Conservation (phyloP, 352 stramenopile species). For the Phytophthora quininea region DNA sequence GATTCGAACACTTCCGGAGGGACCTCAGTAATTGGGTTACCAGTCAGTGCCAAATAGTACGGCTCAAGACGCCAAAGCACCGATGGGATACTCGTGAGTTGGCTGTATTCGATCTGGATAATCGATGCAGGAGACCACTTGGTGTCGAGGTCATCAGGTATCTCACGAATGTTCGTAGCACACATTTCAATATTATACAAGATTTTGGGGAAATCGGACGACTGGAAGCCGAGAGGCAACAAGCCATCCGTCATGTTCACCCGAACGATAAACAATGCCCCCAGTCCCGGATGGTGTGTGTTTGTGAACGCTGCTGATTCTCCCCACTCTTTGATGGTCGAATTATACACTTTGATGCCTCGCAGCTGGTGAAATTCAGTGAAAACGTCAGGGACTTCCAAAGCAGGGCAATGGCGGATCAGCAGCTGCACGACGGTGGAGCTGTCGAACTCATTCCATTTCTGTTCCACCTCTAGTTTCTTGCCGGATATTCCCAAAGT, state of each 20-base stretch:
- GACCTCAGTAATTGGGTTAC: slow-evolving; percentile 23
- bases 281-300: slow-evolving; percentile 18
- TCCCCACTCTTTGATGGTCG: slow-evolving; percentile 26
- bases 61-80: slow-evolving; percentile 13
- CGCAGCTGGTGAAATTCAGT: slow-evolving; percentile 23
- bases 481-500: slow-evolving; percentile 7
- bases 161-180: slow-evolving; percentile 25
- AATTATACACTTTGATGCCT: slow-evolving; percentile 41
- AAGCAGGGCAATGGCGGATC: slow-evolving; percentile 28
- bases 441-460: slow-evolving; percentile 24
- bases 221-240: slow-evolving; percentile 34
- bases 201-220: slow-evolving; percentile 19
- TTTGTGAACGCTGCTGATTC: slow-evolving; percentile 21
- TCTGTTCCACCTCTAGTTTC: slow-evolving; percentile 3
- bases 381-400: slow-evolving; percentile 23
- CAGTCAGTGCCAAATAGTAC: slow-evolving; percentile 21
- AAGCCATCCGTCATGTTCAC: slow-evolving; percentile 29
- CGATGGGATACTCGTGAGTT: slow-evolving; percentile 9
- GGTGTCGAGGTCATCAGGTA: slow-evolving; percentile 31
- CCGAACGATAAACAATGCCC: slow-evolving; percentile 33
- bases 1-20: slow-evolving; percentile 11
- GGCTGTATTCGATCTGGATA: slow-evolving; percentile 19
- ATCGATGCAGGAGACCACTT: slow-evolving; percentile 26
- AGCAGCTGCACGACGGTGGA: slow-evolving; percentile 24
- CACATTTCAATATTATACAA: slow-evolving; percentile 39